These are phyloP conservation scores for Citrus maxima DNA, from an alignment of 345 rosid genomes.

Conservation along the genomic window DNA sequence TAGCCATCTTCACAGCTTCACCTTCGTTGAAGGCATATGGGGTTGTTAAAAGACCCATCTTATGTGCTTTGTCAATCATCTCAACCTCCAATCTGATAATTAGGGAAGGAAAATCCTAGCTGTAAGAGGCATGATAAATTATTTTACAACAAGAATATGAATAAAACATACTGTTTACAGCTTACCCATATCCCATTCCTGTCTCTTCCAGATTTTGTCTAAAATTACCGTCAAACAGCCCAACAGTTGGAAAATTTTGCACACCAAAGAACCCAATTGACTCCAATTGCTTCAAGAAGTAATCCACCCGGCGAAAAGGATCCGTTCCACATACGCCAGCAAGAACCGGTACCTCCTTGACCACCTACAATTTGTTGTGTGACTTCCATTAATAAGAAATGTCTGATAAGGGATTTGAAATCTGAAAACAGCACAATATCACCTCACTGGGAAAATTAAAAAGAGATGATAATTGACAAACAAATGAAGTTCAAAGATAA, in stretches of 20 bases:
- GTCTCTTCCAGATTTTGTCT: slow-evolving; percentile 96
- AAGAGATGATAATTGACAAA: not conserved
- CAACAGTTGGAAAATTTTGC: slow-evolving; percentile 96
- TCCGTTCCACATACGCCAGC: slow-evolving; percentile 96
- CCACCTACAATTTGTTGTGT: slow-evolving; percentile 49
- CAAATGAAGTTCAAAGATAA: not conserved
- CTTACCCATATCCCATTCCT: slow-evolving; percentile 94
- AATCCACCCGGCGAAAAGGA: slow-evolving; percentile 86
- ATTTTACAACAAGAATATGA: slow-evolving; percentile 7
- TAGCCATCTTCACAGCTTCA: slow-evolving; percentile 85
- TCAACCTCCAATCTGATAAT: slow-evolving; percentile 71
- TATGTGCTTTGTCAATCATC: slow-evolving; percentile 85
- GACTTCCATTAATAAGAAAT: slow-evolving; percentile 1
- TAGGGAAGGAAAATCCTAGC: slow-evolving; percentile 1
- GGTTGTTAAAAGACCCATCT: slow-evolving; percentile 85
- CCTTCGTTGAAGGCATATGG: slow-evolving; percentile 77
- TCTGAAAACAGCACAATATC: not conserved
- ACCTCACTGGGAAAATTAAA: not conserved
- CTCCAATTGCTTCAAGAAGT: slow-evolving; percentile 82
- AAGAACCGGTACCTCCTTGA: slow-evolving; percentile 81
- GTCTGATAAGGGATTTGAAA: not conserved
- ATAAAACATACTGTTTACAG: slow-evolving; percentile 10
- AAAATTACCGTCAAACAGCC: slow-evolving; percentile 93
- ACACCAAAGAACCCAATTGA: slow-evolving; percentile 86
- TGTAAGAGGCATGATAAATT: not conserved